Conservation (phyloP, 345 rosid species). For the Eucalyptus leucophloia region DNA sequence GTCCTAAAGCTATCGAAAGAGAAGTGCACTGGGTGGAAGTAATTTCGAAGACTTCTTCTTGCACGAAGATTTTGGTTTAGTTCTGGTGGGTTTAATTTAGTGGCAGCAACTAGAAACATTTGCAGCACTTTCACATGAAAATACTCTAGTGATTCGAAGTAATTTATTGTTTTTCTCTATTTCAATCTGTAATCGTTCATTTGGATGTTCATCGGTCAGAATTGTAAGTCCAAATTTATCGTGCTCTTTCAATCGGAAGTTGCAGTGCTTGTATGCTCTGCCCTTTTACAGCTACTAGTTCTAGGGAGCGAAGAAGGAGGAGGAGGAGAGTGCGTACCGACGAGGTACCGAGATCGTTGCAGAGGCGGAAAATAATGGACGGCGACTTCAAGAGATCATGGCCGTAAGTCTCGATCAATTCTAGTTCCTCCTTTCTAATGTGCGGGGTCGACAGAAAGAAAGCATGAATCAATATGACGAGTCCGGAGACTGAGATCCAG, state of each 20-base stretch:
- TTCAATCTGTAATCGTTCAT: too few relatives aligned
- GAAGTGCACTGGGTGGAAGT: not conserved
- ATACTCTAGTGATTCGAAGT: not conserved
- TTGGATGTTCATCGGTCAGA: not conserved
- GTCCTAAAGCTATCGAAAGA: not conserved
- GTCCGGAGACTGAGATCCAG: too few relatives aligned
- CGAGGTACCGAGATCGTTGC: constrained; percentile 31
- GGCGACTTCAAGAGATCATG: constrained; percentile 13
- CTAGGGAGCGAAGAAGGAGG: not conserved
- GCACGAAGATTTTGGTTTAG: not conserved
- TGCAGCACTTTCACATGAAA: not conserved
- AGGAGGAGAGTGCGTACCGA: constrained; percentile 1
- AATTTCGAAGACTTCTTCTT: not conserved
- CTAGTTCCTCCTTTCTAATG: not conserved
- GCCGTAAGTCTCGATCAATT: not conserved
- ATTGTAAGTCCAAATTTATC: not conserved
- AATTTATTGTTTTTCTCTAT: not conserved
- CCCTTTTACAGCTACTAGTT: not conserved
- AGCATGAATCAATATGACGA: too few relatives aligned
- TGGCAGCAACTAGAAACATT: not conserved
- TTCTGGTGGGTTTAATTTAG: not conserved
- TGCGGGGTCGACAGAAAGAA: not conserved
- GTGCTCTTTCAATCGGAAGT: not conserved
- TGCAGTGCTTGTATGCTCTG: not conserved
- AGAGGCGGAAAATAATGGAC: constrained; percentile 16